A percentile compares a stretch with the other conserved stretches of the same genome.
Evolutionary conservation across 2,329 filamentous ascomycete genomes (phyloP).

Genomic region (Cladosporium colombiae): DNA sequence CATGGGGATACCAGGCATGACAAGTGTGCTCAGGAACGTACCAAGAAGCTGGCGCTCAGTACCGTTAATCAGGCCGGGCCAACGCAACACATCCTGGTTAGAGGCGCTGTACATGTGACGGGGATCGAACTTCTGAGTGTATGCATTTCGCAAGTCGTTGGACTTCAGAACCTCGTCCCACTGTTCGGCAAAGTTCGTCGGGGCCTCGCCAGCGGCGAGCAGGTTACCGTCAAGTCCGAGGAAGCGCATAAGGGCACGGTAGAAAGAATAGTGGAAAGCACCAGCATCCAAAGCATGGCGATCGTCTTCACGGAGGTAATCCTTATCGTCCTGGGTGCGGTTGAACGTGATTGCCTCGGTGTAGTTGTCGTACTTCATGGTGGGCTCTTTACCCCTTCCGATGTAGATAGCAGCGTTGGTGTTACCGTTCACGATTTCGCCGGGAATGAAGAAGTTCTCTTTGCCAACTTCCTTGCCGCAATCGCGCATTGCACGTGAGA

Average conservation of each 20-base stretch:
- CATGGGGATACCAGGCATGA: slow-evolving; percentile 62
- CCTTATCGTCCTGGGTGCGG: slow-evolving; percentile 38
- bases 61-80: slow-evolving; percentile 61
- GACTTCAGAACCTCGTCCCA: slow-evolving; percentile 60
- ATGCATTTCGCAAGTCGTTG: slow-evolving; percentile 62
- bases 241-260: slow-evolving; percentile 62
- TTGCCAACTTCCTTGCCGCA: slow-evolving; percentile 61
- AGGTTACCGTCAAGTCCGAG: slow-evolving; percentile 61
- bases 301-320: slow-evolving; percentile 56
- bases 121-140: slow-evolving; percentile 63
- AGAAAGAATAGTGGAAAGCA: slow-evolving; percentile 66
- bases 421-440: slow-evolving; percentile 65
- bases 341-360: slow-evolving; percentile 52
- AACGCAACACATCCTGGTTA: slow-evolving; percentile 67
- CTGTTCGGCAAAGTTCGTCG: slow-evolving; percentile 54
- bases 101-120: slow-evolving; percentile 65
- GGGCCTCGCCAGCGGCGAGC: slow-evolving; percentile 55
- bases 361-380: slow-evolving; percentile 52
- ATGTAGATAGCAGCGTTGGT: slow-evolving; percentile 62
- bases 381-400: slow-evolving; percentile 61
- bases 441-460: slow-evolving; percentile 64
- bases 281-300: slow-evolving; percentile 59
- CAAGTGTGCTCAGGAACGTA: slow-evolving; percentile 59
- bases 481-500: slow-evolving; percentile 57
- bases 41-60: slow-evolving; percentile 59